These are phyloP conservation scores for Teratosphaeria gauchensis DNA, from an alignment of 2,329 filamentous ascomycete species.

Conservation along the genomic window DNA sequence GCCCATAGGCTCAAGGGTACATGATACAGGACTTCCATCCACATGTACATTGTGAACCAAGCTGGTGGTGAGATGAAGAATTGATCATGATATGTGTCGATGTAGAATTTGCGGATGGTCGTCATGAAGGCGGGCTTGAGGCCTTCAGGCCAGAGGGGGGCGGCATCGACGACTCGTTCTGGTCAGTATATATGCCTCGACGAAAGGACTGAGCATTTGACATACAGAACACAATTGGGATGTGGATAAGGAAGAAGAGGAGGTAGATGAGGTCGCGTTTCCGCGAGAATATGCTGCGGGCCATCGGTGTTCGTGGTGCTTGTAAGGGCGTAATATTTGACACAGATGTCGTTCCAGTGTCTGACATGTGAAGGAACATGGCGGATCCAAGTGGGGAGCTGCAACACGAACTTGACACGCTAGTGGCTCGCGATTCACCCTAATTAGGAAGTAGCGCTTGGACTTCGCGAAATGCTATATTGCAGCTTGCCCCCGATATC, in stretches of 20 bases:
- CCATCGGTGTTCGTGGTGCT: slow-evolving; percentile 3
- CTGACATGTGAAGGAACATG: not conserved
- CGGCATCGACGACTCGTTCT: slow-evolving; percentile 48
- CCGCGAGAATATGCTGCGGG: slow-evolving; percentile 19
- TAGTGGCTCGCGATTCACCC: not conserved
- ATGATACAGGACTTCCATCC: slow-evolving; percentile 53
- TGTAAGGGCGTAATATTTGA: not conserved
- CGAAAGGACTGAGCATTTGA: not conserved
- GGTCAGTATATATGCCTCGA: not conserved
- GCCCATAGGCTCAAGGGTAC: slow-evolving; percentile 53
- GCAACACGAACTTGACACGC: not conserved
- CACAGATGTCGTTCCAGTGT: not conserved
- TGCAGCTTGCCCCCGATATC: not conserved
- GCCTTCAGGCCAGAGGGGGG: slow-evolving; percentile 46
- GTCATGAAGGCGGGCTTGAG: slow-evolving; percentile 42
- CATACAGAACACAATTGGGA: slow-evolving; percentile 53
- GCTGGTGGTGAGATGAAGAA: slow-evolving; percentile 51
- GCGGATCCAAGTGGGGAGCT: not conserved
- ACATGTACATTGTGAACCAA: slow-evolving; percentile 50
- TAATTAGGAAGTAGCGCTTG: not conserved
- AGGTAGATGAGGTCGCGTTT: slow-evolving; percentile 43
- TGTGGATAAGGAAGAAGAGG: slow-evolving; percentile 51
- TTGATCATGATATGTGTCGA: slow-evolving; percentile 51
- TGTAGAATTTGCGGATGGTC: slow-evolving; percentile 46
- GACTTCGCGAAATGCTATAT: not conserved